phyloP scores from a whole-genome alignment of 2,329 filamentous ascomycete genomes.

The Trichophyton equinum region DNA sequence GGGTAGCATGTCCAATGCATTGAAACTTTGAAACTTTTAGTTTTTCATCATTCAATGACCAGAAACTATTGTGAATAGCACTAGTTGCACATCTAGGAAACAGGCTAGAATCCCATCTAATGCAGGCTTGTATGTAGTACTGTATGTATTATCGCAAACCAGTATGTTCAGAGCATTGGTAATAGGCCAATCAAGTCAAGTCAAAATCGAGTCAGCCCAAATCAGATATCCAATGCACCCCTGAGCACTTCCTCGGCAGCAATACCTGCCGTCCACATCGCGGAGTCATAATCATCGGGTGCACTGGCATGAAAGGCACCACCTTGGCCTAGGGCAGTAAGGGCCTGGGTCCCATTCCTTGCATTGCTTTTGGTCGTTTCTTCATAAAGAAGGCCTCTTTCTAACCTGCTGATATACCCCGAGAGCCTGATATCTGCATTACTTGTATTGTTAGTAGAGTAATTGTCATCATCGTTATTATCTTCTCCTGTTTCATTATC shows the following conservation, averaged over 20 bases:
- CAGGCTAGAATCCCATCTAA: neutral
- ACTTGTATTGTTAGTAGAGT: neutral
- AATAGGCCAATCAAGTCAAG: no score
- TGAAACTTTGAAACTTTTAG: neutral
- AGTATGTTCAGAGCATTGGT: neutral
- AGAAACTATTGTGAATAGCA: neutral
- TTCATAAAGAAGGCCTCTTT: conserved; percentile 17
- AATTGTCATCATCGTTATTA: neutral
- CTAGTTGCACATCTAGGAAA: neutral
- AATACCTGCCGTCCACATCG: conserved; percentile 14
- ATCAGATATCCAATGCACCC: conserved; percentile 8
- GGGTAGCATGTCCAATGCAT: neutral
- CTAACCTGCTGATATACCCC: conserved; percentile 17
- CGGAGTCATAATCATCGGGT: conserved; percentile 12
- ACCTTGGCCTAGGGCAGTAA: neutral
- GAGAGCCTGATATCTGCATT: conserved; percentile 13
- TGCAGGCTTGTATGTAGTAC: neutral
- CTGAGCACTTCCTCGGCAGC: conserved; percentile 13
- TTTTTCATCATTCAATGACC: neutral
- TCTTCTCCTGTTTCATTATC: conserved; percentile 5
- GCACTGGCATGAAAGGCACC: neutral
- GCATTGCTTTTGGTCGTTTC: conserved; percentile 2
- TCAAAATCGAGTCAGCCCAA: neutral
- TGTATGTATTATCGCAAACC: neutral
- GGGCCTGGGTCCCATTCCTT: neutral